These are phyloP conservation scores for Mortierella sp. DNA, from an alignment of 371 early-diverging fungal species.

Conservation along the genomic window DNA sequence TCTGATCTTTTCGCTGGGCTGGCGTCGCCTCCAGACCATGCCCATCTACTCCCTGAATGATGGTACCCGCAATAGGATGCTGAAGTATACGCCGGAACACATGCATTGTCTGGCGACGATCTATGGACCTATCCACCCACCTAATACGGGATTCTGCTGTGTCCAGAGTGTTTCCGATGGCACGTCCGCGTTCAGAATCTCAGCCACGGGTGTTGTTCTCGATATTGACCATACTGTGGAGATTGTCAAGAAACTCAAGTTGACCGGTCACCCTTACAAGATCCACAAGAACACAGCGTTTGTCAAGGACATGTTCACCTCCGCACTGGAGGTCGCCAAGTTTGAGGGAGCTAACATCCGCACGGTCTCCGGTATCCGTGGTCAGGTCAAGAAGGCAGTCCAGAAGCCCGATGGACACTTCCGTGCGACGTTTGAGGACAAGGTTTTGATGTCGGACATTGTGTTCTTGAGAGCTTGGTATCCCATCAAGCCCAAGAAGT, in stretches of 20 bases:
- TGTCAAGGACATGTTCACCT: conserved; percentile 99
- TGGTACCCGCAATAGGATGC: conserved; percentile 94
- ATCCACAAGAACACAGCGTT: conserved; percentile 99
- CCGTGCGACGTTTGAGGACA: conserved; percentile 99
- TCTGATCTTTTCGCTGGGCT: conserved; percentile 97
- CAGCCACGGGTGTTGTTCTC: conserved; percentile 93
- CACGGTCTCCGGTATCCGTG: conserved; percentile 98
- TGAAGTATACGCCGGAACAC: conserved; percentile 99
- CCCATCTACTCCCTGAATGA: conserved; percentile 96
- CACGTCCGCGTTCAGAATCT: conserved; percentile 90
- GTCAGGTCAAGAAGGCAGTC: conserved; percentile 96
- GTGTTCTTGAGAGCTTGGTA: conserved; percentile 98
- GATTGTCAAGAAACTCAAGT: conserved; percentile 98
- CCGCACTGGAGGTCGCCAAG: conserved; percentile 97
- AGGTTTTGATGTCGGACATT: conserved; percentile 95
- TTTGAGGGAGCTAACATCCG: conserved; percentile 97
- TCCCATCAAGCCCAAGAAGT: conserved; percentile 92
- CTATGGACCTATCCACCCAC: conserved; percentile 92
- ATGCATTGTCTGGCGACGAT: conserved; percentile 98
- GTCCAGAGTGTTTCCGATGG: conserved; percentile 81
- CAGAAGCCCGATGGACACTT: conserved; percentile 93
- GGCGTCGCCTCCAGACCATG: conserved; percentile 98
- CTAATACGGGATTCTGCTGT: conserved; percentile 96
- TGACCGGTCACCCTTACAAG: conserved; percentile 95
- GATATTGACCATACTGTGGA: conserved; percentile 92